Conservation (phyloP, 768 basidiomycete species). For the Pisolithus tinctorius region DNA sequence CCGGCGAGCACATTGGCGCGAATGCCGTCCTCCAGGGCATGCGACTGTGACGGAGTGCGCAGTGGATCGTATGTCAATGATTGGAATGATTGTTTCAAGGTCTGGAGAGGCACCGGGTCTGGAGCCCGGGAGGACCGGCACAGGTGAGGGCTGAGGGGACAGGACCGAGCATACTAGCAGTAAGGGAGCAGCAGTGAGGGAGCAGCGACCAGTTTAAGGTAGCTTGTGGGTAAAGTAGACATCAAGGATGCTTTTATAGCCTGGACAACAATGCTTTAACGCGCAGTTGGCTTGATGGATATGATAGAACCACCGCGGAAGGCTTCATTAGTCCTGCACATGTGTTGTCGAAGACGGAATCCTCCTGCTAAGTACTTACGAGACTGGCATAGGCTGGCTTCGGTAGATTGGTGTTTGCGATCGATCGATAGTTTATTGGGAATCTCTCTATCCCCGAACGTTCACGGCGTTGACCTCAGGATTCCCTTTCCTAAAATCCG, state of each 20-base stretch:
- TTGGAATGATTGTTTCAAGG: neutral
- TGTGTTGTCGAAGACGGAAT: no score
- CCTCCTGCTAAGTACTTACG: no score
- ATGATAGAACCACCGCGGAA: neutral
- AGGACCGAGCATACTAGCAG: neutral
- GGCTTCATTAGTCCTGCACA: neutral
- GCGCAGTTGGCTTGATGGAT: neutral
- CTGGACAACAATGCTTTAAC: neutral
- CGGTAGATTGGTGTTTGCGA: no score
- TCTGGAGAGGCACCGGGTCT: neutral
- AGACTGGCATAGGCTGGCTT: no score
- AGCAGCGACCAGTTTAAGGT: neutral
- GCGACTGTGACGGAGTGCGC: neutral
- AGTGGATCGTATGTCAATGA: slow-evolving; percentile 2
- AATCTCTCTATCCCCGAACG: no score
- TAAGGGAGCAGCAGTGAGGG: neutral
- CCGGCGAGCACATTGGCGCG: neutral
- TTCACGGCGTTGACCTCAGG: no score
- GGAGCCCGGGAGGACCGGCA: neutral
- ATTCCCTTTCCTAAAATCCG: no score
- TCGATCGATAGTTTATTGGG: no score
- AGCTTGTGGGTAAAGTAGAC: neutral
- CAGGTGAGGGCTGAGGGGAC: neutral
- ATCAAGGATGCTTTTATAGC: neutral
- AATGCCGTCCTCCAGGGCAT: slow-evolving; percentile 1